Evolutionary conservation across 164 flowering plant species (phyloP).

Genomic region (Dillenia suffruticosa): DNA sequence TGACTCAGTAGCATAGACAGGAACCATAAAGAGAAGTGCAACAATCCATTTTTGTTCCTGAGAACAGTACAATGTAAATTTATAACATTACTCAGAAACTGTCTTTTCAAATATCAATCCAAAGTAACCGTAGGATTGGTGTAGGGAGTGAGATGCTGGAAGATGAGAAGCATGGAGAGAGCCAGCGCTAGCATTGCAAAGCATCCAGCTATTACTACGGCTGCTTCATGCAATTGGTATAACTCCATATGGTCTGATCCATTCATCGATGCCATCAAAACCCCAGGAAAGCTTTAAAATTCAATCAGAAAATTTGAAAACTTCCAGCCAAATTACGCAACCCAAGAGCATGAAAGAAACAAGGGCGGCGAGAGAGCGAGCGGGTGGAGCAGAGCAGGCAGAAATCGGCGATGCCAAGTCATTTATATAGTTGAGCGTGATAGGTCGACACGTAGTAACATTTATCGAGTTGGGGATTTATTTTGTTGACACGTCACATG

Average conservation of each 20-base stretch:
- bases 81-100: too few relatives aligned
- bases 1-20: slow-evolving; percentile 77
- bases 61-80: slow-evolving; percentile 4
- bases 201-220: slow-evolving; percentile 45
- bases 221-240: slow-evolving; percentile 48
- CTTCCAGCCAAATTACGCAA: too few relatives aligned
- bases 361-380: background rate
- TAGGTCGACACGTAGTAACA: background rate
- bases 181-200: slow-evolving; percentile 43
- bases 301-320: background rate
- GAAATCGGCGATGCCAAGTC: background rate
- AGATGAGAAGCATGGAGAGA: slow-evolving; percentile 53
- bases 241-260: slow-evolving; percentile 12
- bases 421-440: background rate
- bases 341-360: too few relatives aligned
- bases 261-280: slow-evolving; percentile 19
- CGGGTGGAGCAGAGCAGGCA: background rate
- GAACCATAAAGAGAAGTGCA: slow-evolving; percentile 79
- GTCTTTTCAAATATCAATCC: too few relatives aligned
- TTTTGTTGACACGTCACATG: too few relatives aligned
- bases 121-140: slow-evolving; percentile 74
- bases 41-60: slow-evolving; percentile 90
- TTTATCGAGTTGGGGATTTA: too few relatives aligned
- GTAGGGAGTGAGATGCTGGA: slow-evolving; percentile 77
- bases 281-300: slow-evolving; percentile 1